These are phyloP conservation scores for Neurospora sp. DNA, from an alignment of 495 filamentous ascomycete genomes.

Conservation along the genomic window DNA sequence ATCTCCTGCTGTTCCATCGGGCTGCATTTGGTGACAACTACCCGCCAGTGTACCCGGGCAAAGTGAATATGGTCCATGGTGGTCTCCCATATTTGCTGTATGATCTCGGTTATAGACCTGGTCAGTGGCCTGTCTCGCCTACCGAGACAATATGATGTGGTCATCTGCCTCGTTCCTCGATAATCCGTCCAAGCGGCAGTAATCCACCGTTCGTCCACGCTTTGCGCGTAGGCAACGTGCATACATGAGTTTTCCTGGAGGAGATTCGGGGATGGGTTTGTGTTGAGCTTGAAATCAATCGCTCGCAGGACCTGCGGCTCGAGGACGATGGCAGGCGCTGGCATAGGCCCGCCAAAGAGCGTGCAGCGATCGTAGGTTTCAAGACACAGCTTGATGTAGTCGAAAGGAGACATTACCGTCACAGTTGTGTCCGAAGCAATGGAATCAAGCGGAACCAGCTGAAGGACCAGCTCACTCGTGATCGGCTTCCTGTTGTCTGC, in stretches of 20 bases:
- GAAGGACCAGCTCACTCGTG: conserved; percentile 64
- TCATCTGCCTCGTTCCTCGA: conserved; percentile 63
- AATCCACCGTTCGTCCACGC: conserved; percentile 76
- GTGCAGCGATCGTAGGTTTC: conserved; percentile 85
- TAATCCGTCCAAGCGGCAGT: conserved; percentile 89
- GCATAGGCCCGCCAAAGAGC: conserved; percentile 38
- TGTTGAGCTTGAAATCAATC: conserved; percentile 69
- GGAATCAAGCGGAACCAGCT: conserved; percentile 67
- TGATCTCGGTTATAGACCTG: conserved; percentile 51
- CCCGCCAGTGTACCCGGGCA: conserved; percentile 65
- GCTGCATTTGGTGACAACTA: conserved; percentile 66
- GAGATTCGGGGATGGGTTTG: conserved; percentile 57
- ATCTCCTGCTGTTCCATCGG: conserved; percentile 66
- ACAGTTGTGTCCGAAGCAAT: conserved; percentile 56
- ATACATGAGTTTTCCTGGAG: conserved; percentile 76
- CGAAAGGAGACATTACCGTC: conserved; percentile 54
- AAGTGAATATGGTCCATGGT: conserved; percentile 66
- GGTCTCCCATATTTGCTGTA: conserved; percentile 75
- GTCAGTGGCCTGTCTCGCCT: conserved; percentile 47
- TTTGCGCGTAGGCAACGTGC: conserved; percentile 78
- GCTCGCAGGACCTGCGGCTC: conserved; percentile 58
- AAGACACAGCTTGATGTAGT: conserved; percentile 59
- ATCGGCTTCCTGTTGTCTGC: conserved; percentile 39
- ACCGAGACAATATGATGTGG: conserved; percentile 68
- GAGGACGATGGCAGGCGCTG: conserved; percentile 65